Evolutionary conservation across 306 rosid species (phyloP).

Genomic region (Trifolium repens): DNA sequence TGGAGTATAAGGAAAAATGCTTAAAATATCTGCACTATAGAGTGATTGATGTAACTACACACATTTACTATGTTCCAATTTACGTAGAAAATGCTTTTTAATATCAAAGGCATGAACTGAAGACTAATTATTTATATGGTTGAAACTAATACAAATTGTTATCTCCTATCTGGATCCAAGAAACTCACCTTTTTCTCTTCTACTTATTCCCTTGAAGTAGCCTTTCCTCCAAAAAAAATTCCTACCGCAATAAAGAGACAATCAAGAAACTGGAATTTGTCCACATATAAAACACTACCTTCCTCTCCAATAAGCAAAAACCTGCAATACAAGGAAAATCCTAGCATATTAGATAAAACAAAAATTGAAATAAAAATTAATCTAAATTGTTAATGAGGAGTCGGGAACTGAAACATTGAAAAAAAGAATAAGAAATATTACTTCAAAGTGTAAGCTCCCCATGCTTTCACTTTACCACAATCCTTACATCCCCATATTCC

Average conservation of each 20-base stretch:
- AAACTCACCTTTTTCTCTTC: conserved; percentile 39
- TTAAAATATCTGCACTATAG: conserved; percentile 9
- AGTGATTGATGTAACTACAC: neutral
- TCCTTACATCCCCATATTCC: conserved; percentile 67
- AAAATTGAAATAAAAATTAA: too few species aligned
- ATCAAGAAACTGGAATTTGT: too few species aligned
- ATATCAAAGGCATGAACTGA: neutral
- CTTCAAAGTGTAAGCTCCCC: conserved; percentile 62
- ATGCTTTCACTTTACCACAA: conserved; percentile 61
- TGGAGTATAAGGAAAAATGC: conserved; percentile 10
- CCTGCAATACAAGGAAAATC: too few species aligned
- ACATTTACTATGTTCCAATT: neutral
- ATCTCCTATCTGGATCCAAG: conserved; percentile 22
- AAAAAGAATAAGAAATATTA: conserved; percentile 20
- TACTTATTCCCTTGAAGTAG: conserved; percentile 37
- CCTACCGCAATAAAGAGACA: too few species aligned
- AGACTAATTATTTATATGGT: conserved; percentile 1
- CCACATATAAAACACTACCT: too few species aligned
- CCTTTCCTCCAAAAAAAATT: too few species aligned
- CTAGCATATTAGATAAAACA: too few species aligned
- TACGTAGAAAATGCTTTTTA: conserved; percentile 13
- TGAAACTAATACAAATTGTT: conserved; percentile 15
- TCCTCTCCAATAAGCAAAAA: too few species aligned
- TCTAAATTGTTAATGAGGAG: too few species aligned
- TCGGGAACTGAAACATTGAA: neutral